These are phyloP conservation scores for Botrytis galanthina DNA, from an alignment of 2,329 filamentous ascomycete genomes.

Conservation along the genomic window DNA sequence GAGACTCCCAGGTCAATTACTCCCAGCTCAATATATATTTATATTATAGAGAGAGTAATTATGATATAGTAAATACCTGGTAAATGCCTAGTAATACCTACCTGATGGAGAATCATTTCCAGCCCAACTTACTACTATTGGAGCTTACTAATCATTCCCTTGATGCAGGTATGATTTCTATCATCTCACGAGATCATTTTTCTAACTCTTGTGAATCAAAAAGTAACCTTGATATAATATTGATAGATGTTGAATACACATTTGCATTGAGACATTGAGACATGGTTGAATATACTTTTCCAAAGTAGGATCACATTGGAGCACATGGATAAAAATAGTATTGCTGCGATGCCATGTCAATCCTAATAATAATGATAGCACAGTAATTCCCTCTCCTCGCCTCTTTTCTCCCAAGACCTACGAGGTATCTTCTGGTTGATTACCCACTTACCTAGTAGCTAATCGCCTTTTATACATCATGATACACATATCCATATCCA, in stretches of 20 bases:
- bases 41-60: background rate
- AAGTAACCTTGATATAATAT: background rate
- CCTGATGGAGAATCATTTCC: background rate
- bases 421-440: background rate
- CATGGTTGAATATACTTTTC: background rate
- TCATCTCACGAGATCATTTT: background rate
- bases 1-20: too few species aligned
- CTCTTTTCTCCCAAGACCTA: background rate
- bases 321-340: background rate
- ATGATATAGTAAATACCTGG: background rate
- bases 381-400: background rate
- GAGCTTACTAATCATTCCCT: background rate
- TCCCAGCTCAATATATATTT: background rate
- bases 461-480: background rate
- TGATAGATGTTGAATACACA: background rate
- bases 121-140: background rate
- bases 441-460: background rate
- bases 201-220: background rate
- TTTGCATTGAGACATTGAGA: constrained; percentile 1
- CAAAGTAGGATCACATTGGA: background rate
- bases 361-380: background rate
- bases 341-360: background rate
- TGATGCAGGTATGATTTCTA: background rate
- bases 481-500: background rate
- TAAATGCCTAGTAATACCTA: background rate